phyloP scores from a whole-genome alignment of 1,284 basidiomycete genomes.

The Abortiporus biennis region DNA sequence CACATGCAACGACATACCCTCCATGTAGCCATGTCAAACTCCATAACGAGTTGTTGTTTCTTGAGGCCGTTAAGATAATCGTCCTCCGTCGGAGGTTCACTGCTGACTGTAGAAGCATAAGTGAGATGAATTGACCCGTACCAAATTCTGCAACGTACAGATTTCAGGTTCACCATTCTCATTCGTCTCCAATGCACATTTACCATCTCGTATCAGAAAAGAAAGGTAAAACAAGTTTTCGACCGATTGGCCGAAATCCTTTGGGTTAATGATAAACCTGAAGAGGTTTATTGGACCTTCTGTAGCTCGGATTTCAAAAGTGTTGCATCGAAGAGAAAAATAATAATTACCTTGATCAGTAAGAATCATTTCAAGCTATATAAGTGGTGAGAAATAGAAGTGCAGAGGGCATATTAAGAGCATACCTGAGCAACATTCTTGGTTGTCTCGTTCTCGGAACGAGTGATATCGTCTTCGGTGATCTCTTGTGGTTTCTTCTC shows the following conservation, averaged over 20 bases:
- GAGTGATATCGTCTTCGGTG: conserved; percentile 68
- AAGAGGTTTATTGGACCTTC: conserved; percentile 68
- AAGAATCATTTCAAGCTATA: background rate
- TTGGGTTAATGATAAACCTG: conserved; percentile 79
- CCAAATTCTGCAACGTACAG: conserved; percentile 39
- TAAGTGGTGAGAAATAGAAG: background rate
- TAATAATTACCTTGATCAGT: background rate
- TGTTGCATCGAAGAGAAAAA: conserved; percentile 45
- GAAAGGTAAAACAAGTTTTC: conserved; percentile 94
- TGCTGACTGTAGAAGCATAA: conserved; percentile 34
- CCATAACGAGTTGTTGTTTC: conserved; percentile 80
- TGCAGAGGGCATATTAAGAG: conserved; percentile 5
- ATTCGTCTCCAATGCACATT: conserved; percentile 62
- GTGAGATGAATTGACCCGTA: background rate
- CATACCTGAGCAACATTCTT: conserved; percentile 67
- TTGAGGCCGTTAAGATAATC: conserved; percentile 60
- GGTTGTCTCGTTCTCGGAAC: conserved; percentile 77
- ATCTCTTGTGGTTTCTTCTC: conserved; percentile 68
- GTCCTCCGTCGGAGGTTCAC: conserved; percentile 55
- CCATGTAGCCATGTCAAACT: conserved; percentile 83
- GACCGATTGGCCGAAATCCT: conserved; percentile 86
- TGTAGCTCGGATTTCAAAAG: conserved; percentile 45
- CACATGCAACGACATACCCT: conserved; percentile 53
- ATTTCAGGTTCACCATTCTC: conserved; percentile 69
- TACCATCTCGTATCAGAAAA: conserved; percentile 83